These are phyloP conservation scores for Phialophora expanda DNA, from an alignment of 2,329 filamentous ascomycete species.

Conservation along the genomic window DNA sequence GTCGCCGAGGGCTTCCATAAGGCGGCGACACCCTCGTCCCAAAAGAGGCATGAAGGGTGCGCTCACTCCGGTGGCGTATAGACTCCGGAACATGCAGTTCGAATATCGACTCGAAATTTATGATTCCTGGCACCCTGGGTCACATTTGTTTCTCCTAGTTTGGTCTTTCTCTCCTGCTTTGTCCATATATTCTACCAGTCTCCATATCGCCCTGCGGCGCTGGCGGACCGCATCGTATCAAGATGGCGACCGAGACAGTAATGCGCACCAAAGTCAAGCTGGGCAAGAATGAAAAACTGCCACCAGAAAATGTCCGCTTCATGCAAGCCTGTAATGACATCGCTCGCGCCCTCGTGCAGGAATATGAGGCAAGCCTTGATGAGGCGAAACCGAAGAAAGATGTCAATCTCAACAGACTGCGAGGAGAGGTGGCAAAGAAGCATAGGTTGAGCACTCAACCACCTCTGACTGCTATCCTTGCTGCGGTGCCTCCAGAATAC, in stretches of 20 bases:
- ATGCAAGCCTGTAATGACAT: conserved; percentile 95
- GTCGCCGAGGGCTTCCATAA: too few relatives aligned
- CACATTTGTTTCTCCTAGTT: neutral
- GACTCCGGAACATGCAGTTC: neutral
- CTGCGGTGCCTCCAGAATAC: conserved; percentile 98
- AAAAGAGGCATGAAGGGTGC: neutral
- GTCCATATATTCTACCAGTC: rapidly evolving
- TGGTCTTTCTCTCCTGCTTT: neutral
- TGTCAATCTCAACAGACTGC: conserved; percentile 87
- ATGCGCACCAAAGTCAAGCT: conserved; percentile 57
- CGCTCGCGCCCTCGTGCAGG: conserved; percentile 89
- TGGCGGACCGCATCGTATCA: neutral
- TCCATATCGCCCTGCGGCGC: neutral
- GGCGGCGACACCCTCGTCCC: too few relatives aligned
- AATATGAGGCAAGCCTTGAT: conserved; percentile 82
- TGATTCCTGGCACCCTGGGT: conserved; percentile 26
- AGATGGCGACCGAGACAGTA: conserved; percentile 66
- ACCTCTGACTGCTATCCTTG: conserved; percentile 93
- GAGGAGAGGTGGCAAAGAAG: conserved; percentile 88
- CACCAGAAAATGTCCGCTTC: conserved; percentile 92
- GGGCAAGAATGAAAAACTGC: conserved; percentile 75
- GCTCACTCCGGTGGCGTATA: neutral
- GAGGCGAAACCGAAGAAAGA: conserved; percentile 76
- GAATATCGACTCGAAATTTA: conserved; percentile 1
- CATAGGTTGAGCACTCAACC: conserved; percentile 87